A percentile compares a stretch with the other conserved stretches of the same genome.
Evolutionary conservation across 176 grass and related monocot genomes (phyloP).

Genomic region (Echinochloa phyllopogon): DNA sequence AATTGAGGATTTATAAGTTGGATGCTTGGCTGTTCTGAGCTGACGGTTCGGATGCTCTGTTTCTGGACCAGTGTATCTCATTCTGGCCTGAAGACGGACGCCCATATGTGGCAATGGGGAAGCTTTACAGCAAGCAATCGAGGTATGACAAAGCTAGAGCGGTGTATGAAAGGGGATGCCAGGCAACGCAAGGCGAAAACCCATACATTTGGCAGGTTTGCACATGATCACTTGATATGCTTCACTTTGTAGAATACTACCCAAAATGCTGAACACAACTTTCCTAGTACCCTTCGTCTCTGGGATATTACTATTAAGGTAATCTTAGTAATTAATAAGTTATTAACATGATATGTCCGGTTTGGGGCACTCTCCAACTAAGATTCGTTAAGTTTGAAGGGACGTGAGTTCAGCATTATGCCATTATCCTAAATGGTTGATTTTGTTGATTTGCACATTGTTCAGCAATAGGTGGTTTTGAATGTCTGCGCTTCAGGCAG

Average conservation of each 20-base stretch:
- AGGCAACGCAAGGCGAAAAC: constrained; percentile 95
- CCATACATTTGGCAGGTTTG: constrained; percentile 98
- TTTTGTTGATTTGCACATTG: background rate
- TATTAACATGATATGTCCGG: background rate
- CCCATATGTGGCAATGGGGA: constrained; percentile 83
- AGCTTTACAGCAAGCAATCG: constrained; percentile 82
- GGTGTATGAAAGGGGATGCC: constrained; percentile 93
- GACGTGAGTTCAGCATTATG: background rate
- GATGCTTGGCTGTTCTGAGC: background rate
- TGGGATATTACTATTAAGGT: background rate
- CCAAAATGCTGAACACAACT: background rate
- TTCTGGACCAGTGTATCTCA: constrained; percentile 67
- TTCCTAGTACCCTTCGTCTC: background rate
- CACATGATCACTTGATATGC: background rate
- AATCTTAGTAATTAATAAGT: background rate
- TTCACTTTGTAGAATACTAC: background rate
- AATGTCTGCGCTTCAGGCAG: background rate
- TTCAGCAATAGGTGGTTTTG: background rate
- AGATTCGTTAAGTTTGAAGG: background rate
- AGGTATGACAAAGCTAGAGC: constrained; percentile 83
- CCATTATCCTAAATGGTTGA: background rate
- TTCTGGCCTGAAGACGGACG: constrained; percentile 99
- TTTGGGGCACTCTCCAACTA: background rate
- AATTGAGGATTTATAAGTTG: background rate
- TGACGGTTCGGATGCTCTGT: constrained; percentile 3